Evolutionary conservation across 2,329 filamentous ascomycete genomes (phyloP), one percentile per base, ranked within the genome.

Genomic region (Dactylonectria estremocensis): DNA sequence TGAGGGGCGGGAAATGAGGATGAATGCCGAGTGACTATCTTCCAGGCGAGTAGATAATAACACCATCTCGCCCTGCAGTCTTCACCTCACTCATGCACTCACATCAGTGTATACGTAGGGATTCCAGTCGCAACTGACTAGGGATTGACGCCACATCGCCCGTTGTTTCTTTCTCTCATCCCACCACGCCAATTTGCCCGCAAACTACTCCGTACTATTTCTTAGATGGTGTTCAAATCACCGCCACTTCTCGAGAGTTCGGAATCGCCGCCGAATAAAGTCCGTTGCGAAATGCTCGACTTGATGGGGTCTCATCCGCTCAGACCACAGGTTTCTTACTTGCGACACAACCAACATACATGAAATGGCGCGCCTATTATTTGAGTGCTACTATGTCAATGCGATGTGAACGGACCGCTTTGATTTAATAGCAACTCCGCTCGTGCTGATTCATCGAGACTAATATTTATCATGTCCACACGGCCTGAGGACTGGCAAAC

Each of bases 1-100:
- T 40, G 54, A 55, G 40, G 59, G 37, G 22, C 33, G 33, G 69
- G 67, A 76, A 71, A 76, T 72, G 72, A 77, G 64, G 61, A 67
- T 70, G 64, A 70, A 66, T 65, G 70, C 64, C 68, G 37, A 37
- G 67, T 52, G 62, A 31, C 43, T 40, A 61, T 35, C 59, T 55
- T 55, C 54, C n/a, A 18, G 48, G 59, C 28, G 62, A 67, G 55
- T 76, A 66, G 66, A 72, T 67, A 65, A 71, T 66, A 61, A 61
- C 68, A 57, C 54, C 61, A 58, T 61, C 49, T 43, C 60, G 58
- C 67, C 66, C 60, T 55, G 62, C 35, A 68, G 61, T 24, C 48
- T 52, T 56, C 61, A 7, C 53, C 24, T 28, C 7, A 28, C 7
- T 28, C 69, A 69, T 45, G 49, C 67, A 72, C 66, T 66, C 61